Base-by-base conservation (phyloP, 768 basidiomycete species). In the Mycena latifolia region DNA sequence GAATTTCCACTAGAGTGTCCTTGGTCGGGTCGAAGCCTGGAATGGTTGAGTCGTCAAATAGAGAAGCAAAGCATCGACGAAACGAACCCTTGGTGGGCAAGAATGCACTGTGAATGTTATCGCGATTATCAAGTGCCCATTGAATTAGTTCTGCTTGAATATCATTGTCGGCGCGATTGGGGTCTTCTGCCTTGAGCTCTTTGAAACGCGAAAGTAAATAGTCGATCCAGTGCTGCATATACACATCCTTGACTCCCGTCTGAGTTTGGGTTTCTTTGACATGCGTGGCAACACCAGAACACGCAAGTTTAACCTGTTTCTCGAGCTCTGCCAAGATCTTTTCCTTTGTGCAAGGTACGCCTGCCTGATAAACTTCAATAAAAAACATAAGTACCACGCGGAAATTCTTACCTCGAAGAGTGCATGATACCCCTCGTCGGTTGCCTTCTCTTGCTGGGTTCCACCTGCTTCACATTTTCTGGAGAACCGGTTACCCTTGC, bases 401-500 rank as follows among this genome's bases (percentile, higher is more conserved):
- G 37, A 37, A 8, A 8, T 14, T 10, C 37, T 37, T 57, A 79
- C 79, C 54, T 56, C 5, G 39, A 81, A 84, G 11, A 84, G 43
- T 1, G 33, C 54, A 54, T 78, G 71, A 68, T 76, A 85, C 0
- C 83, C 81, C 1, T 71, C 57, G 39, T 81, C 70, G 0, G 74
- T 69, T 47, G 71, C 70, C 46, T 81, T 84, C 5, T 72, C 45
- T 55, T 76, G 70, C 27, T 77, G 72, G 0, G 75, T 71, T 0
- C 83, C 80, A 2, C 84, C 80, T 11, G 11, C 11, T 33, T 73
- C 1, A 45, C 83, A 85, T 67, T 79, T 81, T 2, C 77, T 68
- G 57, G 84, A 87, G 4, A 73, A 76, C 10, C 73, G 64, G 43
- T 85, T 86, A 12, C 81, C 81, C 1, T 76, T 73, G 0, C 74